Conservation (phyloP, 192 early-diverging fungal genomes). For the Pilobolus umbonatus region DNA sequence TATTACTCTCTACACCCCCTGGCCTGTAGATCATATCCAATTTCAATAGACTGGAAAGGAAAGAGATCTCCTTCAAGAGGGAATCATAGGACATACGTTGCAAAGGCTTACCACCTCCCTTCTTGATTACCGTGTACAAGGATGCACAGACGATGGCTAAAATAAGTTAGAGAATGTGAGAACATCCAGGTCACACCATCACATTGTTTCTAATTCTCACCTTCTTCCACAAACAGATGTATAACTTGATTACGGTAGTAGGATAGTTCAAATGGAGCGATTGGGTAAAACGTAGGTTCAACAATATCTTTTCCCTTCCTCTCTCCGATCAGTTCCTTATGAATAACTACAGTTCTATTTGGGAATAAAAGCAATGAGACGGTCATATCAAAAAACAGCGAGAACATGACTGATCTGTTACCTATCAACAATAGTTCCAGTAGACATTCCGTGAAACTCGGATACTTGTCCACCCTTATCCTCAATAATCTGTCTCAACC, state of each 20-base stretch:
- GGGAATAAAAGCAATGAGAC: background rate
- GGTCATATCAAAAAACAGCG: background rate
- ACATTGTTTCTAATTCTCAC: constrained; percentile 29
- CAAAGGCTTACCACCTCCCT: constrained; percentile 63
- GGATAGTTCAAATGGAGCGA: constrained; percentile 76
- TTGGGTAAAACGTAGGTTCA: constrained; percentile 76
- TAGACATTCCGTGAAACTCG: constrained; percentile 70
- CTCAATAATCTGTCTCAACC: constrained; percentile 59
- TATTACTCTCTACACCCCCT: constrained; percentile 64
- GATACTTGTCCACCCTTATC: constrained; percentile 73
- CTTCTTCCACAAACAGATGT: constrained; percentile 52
- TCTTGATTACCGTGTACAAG: constrained; percentile 75
- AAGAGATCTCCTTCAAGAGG: constrained; percentile 62
- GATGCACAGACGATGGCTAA: constrained; percentile 68
- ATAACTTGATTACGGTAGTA: constrained; percentile 84
- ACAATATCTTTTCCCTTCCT: constrained; percentile 71
- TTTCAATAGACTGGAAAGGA: constrained; percentile 72
- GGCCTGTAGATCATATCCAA: constrained; percentile 77
- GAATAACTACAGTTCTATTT: constrained; percentile 53
- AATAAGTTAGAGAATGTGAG: background rate
- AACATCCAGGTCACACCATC: too few species aligned
- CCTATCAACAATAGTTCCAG: constrained; percentile 70
- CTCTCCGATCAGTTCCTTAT: constrained; percentile 72
- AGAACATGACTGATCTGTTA: constrained; percentile 14
- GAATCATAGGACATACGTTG: constrained; percentile 55